Evolutionary conservation across 441 rosid species (phyloP).

Genomic region (Sinapis alba): DNA sequence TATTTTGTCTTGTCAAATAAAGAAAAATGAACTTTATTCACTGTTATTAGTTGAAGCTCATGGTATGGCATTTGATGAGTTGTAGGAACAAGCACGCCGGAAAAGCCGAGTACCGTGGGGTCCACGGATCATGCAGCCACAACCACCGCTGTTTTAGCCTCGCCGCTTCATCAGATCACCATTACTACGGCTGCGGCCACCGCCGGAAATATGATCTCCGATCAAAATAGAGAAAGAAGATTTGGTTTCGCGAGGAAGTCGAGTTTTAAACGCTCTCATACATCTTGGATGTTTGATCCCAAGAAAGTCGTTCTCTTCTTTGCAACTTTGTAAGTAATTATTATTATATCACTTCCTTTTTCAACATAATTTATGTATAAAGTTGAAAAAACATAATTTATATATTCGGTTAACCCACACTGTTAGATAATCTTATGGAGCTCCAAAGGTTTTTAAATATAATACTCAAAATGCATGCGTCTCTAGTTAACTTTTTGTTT

Average conservation of each 20-base stretch:
- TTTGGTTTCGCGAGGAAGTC: conserved; percentile 55
- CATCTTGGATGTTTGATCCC: conserved; percentile 73
- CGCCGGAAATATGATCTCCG: conserved; percentile 44
- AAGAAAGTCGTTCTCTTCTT: conserved; percentile 84
- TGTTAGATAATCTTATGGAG: neutral
- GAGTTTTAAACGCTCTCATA: conserved; percentile 60
- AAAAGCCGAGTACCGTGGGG: conserved; percentile 40
- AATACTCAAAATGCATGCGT: neutral
- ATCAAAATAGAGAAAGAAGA: conserved; percentile 50
- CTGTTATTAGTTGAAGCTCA: conserved; percentile 14
- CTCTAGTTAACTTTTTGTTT: neutral
- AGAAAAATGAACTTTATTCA: conserved; percentile 16
- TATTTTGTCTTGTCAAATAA: conserved; percentile 21
- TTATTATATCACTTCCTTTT: neutral
- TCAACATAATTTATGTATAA: neutral
- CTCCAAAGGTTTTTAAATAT: neutral
- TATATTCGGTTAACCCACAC: neutral
- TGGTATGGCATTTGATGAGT: conserved; percentile 22
- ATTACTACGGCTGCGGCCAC: conserved; percentile 47
- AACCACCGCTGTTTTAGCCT: conserved; percentile 24
- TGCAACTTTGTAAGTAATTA: conserved; percentile 75
- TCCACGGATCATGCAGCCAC: conserved; percentile 24
- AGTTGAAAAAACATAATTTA: neutral
- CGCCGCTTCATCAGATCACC: conserved; percentile 74
- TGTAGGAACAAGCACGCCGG: conserved; percentile 61